These are phyloP conservation scores for Penicillium sp. DNA, from an alignment of 2,329 filamentous ascomycete genomes.

Conservation along the genomic window DNA sequence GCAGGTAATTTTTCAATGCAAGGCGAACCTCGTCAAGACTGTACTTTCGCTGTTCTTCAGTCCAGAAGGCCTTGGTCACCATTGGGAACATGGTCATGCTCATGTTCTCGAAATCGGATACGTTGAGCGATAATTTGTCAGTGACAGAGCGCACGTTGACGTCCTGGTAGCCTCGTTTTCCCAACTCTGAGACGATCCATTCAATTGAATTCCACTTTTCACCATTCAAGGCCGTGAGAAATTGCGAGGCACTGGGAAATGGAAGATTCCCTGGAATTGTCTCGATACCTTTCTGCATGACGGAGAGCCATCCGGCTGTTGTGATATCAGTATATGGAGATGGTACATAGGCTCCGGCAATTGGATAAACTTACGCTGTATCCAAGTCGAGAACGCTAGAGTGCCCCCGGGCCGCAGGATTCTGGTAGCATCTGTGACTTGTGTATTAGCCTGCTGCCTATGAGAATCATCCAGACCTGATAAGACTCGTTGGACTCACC, in stretches of 20 bases:
- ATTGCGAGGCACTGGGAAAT: constrained; percentile 19
- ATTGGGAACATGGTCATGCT: constrained; percentile 16
- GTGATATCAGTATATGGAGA: neutral
- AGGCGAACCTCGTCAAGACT: constrained; percentile 15
- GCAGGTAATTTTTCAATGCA: constrained; percentile 21
- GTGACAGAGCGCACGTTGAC: constrained; percentile 17
- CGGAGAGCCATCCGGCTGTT: constrained; percentile 23
- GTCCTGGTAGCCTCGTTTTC: constrained; percentile 21
- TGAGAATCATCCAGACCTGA: too few relatives aligned
- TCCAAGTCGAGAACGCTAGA: constrained; percentile 33
- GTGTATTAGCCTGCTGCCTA: neutral
- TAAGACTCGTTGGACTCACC: constrained; percentile 20
- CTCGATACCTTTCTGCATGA: constrained; percentile 22
- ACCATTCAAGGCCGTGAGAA: constrained; percentile 12
- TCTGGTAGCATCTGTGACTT: constrained; percentile 24
- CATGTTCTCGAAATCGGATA: constrained; percentile 19
- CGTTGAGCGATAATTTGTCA: constrained; percentile 8
- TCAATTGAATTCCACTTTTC: constrained; percentile 23
- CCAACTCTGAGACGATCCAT: too few relatives aligned
- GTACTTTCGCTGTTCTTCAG: constrained; percentile 21
- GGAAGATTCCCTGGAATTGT: constrained; percentile 22
- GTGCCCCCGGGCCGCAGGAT: constrained; percentile 32
- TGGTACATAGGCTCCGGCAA: too few relatives aligned
- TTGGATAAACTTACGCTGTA: constrained; percentile 20
- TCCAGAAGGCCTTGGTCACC: constrained; percentile 25